A percentile compares a stretch with the other conserved stretches of the same genome.
phyloP scores from a whole-genome alignment of 140 eudicot genomes.

The Oenanthe javanica region DNA sequence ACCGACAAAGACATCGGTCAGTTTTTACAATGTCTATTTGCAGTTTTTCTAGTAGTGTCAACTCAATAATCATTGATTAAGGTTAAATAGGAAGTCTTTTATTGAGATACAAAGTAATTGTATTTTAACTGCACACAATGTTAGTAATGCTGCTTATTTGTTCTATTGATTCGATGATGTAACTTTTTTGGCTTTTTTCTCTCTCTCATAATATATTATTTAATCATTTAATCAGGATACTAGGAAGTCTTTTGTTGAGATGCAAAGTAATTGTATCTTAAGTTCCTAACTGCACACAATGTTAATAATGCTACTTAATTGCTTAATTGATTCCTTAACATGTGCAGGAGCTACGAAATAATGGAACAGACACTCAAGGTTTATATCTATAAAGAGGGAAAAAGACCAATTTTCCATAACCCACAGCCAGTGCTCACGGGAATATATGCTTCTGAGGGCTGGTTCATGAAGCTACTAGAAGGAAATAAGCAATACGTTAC shows the following conservation, averaged over 20 bases:
- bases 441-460: constrained; percentile 89
- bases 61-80: background rate
- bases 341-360: constrained; percentile 72
- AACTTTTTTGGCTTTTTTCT: background rate
- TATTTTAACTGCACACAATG: background rate
- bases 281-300: background rate
- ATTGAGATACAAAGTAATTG: background rate
- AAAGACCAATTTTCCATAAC: constrained; percentile 59
- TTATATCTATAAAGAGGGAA: constrained; percentile 70
- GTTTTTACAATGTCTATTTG: too few species aligned
- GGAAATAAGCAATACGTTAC: constrained; percentile 54
- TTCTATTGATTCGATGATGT: background rate
- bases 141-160: background rate
- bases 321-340: background rate
- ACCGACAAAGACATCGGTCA: too few species aligned
- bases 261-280: background rate
- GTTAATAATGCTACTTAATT: background rate
- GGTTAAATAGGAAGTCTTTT: background rate
- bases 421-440: constrained; percentile 59
- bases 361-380: constrained; percentile 78
- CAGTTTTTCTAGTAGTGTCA: background rate
- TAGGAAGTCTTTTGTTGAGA: background rate
- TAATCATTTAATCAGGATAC: background rate
- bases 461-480: constrained; percentile 80
- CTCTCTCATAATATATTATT: background rate